Evolutionary conservation across 129 eudicot genomes (phyloP), one percentile per base, ranked within the genome.

Genomic region (Mikania micrantha): DNA sequence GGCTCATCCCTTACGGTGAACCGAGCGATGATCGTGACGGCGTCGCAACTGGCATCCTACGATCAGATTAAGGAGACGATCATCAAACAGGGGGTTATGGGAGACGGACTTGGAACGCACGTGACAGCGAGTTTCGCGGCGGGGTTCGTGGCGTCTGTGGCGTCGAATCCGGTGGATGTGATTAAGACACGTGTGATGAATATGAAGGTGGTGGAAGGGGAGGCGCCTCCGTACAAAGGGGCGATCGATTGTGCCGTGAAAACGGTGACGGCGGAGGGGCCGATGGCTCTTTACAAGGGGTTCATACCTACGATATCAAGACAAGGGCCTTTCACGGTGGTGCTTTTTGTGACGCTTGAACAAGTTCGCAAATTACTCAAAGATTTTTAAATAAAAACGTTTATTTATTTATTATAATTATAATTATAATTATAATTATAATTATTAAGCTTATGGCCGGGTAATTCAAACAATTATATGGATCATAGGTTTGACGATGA

Each of bases 21-120:
- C 88, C 87, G 96, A n/a, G 96, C 88, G 6, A 89, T 90, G 96
- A 74, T 89, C 7, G 96, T 85, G 41, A 89, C 90, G 3, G 88
- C 96, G 5, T 83, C 93, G 5, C 93, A 89, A 60, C 76, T 89
- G 16, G 96, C 94, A 29, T 85, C 96, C 28, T 90, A 90, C 53
- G 96, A 86, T 73, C 86, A 90, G 74, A 40, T 90, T 32, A 90
- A 90, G 78, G 96, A 90, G 54, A 63, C 80, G 17, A 84, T 90
- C 0, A 36, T 90, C 21, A 76, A 74, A 17, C 72, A 80, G 3
- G 80, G 74, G n/a, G 56, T 86, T 65, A 85, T 83, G 94, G 53
- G 17, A 0, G 96, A 90, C 19, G 88, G 96, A 45, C 59, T 89
- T 4, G 90, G 90, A 76, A 81, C 88, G 42, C 96, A 89, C 58